Evolutionary conservation across 345 rosid species (phyloP).

Genomic region (Brassica nigra): DNA sequence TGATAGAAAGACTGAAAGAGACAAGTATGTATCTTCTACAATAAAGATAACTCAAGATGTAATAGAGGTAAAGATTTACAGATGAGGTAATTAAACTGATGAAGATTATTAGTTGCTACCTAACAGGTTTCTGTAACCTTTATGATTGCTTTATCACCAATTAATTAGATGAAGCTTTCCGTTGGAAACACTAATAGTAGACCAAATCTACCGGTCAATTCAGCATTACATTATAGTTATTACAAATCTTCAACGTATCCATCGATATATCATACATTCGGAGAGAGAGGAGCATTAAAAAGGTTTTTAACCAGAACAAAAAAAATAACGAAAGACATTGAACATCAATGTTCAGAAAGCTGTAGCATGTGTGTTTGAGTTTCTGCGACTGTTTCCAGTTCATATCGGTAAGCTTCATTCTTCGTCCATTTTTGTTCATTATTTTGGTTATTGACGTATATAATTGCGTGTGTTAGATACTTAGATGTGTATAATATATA

Average conservation of each 20-base stretch:
- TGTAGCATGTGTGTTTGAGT: constrained; percentile 12
- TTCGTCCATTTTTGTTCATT: not conserved
- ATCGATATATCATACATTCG: constrained; percentile 1
- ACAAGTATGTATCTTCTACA: not conserved
- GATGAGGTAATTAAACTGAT: constrained; percentile 19
- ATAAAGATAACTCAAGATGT: constrained; percentile 1
- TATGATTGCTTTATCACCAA: constrained; percentile 18
- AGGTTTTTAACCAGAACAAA: not conserved
- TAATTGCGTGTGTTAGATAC: not conserved
- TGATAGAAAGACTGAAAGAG: not conserved
- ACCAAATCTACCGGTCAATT: constrained; percentile 47
- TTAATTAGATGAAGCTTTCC: constrained; percentile 17
- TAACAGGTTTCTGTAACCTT: constrained; percentile 25
- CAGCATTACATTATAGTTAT: constrained; percentile 1
- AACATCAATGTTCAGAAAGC: not conserved
- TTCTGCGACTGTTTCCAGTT: constrained; percentile 12
- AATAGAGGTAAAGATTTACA: not conserved
- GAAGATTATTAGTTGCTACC: constrained; percentile 43
- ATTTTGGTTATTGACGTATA: not conserved
- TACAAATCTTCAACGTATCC: not conserved
- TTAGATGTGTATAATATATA: not conserved
- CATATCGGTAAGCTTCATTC: constrained; percentile 27
- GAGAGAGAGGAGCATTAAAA: not conserved
- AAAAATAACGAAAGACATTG: not conserved
- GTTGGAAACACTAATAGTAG: constrained; percentile 13